Conservation (phyloP, 1,139 yeast species). For the Pichia cactophila region DNA sequence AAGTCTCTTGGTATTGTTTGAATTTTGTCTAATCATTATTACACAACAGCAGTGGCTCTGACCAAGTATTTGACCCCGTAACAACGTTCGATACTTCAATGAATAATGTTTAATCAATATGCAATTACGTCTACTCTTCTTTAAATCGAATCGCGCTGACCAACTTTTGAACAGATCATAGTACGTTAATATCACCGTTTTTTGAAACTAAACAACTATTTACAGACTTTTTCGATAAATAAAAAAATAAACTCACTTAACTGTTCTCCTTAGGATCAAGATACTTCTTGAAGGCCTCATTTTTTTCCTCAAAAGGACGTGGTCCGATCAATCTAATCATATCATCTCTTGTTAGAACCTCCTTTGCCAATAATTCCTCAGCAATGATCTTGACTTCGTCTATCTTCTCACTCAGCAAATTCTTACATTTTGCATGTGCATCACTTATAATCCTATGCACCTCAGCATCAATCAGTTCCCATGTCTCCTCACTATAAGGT, state of each 20-base stretch:
- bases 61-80: no score
- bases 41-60: not conserved
- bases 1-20: not conserved
- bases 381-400: slow-evolving; percentile 64
- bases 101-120: no score
- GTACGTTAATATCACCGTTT: no score
- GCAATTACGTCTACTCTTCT: no score
- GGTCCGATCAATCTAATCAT: slow-evolving; percentile 69
- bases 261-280: slow-evolving; percentile 27
- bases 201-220: not conserved
- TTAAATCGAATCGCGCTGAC: no score
- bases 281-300: slow-evolving; percentile 76
- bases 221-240: not conserved
- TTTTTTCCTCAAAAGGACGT: slow-evolving; percentile 69
- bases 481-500: slow-evolving; percentile 65
- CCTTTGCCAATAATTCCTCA: slow-evolving; percentile 56
- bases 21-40: not conserved
- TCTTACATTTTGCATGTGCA: slow-evolving; percentile 43
- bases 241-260: not conserved
- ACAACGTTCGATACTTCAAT: no score
- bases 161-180: no score
- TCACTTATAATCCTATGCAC: slow-evolving; percentile 55
- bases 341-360: slow-evolving; percentile 73
- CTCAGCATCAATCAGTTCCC: slow-evolving; percentile 57
- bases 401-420: slow-evolving; percentile 48